Evolutionary conservation across 1,139 yeast genomes (phyloP), one percentile per base, ranked within the genome.

Genomic region (Saccharomycopsis crataegensis): DNA sequence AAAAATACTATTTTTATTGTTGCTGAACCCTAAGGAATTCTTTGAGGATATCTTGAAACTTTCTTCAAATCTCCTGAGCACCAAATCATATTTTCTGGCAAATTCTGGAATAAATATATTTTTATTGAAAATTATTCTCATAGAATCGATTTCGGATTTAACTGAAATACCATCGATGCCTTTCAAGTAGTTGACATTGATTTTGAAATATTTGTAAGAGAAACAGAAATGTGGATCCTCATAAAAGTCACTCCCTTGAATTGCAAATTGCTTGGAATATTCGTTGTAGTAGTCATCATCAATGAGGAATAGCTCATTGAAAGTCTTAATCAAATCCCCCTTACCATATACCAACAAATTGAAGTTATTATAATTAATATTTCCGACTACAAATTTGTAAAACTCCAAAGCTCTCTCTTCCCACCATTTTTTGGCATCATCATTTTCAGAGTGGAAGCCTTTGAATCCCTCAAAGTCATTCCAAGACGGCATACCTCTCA

Each of bases 401-500:
- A 77, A 75, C 22, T 62, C 58, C 0, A 48, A 45, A 0, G 80
- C 76, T 49, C 65, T 66, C 0, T 60, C 49, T 1, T 60, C 33
- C 82, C 83, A 77, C 69, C 72, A 72, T 5, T 58, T 49, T 49
- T 63, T 61, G 3, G 72, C 66, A 7, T 62, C 58, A 4, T 14
- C 28, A 3, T 33, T 33, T 8, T 53, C 44, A 31, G 61, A 60
- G 32, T 31, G 48, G 40, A 50, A 55, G 38, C 72, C 75, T 3
- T 54, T 52, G 57, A 62, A 67, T 7, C 66, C 65, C 1, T 69
- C 71, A 1, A 59, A 22, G 12, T 55, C 61, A 0, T 61, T 37
- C 63, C 73, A 66, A 48, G 69, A 67, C 1, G 70, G 66, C 3
- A 65, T 59, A 0, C 77, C 77, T 57, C 70, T 71, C 43, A 79